Percentiles rank a stretch among this genome's conserved stretches.
Evolutionary conservation across 768 basidiomycete genomes (phyloP).

Genomic region (Symmetrospora coprosmae): DNA sequence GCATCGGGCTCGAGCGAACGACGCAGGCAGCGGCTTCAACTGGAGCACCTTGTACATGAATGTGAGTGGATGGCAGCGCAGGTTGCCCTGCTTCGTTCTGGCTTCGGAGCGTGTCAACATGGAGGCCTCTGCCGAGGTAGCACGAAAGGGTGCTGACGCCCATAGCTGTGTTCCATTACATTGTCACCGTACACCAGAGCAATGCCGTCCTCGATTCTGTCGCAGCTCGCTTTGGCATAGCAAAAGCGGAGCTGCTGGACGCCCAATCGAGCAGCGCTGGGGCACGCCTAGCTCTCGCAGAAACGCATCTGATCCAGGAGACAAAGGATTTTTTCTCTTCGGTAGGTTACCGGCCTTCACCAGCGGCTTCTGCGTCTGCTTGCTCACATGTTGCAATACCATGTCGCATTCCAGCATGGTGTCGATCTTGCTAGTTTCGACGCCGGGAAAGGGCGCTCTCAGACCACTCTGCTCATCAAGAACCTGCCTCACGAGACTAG

Average conservation of each 20-base stretch:
- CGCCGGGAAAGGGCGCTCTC: slow-evolving; percentile 44
- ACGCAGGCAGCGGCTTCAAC: slow-evolving; percentile 66
- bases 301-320: slow-evolving; percentile 89
- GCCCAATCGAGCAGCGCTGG: slow-evolving; percentile 64
- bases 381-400: not conserved
- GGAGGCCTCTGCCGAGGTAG: too few relatives aligned
- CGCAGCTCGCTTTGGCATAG: slow-evolving; percentile 70
- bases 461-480: slow-evolving; percentile 78
- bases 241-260: slow-evolving; percentile 76
- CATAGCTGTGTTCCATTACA: too few relatives aligned
- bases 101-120: too few relatives aligned
- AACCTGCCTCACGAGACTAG: slow-evolving; percentile 90
- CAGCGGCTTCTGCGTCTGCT: not conserved
- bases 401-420: slow-evolving; percentile 34
- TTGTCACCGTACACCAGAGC: too few relatives aligned
- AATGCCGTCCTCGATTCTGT: slow-evolving; percentile 86
- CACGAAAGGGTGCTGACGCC: too few relatives aligned
- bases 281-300: slow-evolving; percentile 87
- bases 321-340: slow-evolving; percentile 41
- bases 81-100: too few relatives aligned
- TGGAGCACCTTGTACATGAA: slow-evolving; percentile 97
- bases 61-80: slow-evolving; percentile 54
- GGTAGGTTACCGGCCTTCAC: slow-evolving; percentile 40
- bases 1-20: slow-evolving; percentile 20
- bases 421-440: slow-evolving; percentile 36